phyloP scores from a whole-genome alignment of 768 basidiomycete genomes.

The Pisolithus tinctorius region DNA sequence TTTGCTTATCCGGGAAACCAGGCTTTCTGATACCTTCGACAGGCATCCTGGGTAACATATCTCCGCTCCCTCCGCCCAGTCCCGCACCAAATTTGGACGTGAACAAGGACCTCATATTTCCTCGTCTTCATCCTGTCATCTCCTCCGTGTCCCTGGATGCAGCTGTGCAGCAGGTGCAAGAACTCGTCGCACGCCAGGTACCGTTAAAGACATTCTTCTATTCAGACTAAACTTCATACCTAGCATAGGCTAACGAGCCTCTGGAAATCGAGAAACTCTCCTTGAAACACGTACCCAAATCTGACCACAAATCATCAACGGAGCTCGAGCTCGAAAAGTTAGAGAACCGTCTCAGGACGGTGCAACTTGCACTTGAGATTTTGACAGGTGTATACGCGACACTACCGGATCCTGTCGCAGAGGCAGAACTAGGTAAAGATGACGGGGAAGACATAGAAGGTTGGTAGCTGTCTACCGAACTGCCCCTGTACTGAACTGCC shows the following conservation, averaged over 20 bases:
- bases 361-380: conserved; percentile 82
- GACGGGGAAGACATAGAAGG: conserved; percentile 34
- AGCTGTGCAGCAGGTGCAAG: conserved; percentile 41
- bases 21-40: neutral
- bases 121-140: conserved; percentile 62
- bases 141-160: conserved; percentile 51
- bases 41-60: conserved; percentile 76
- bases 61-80: conserved; percentile 67
- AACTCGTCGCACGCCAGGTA: conserved; percentile 48
- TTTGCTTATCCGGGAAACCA: neutral
- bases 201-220: conserved; percentile 5
- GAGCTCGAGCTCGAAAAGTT: conserved; percentile 69
- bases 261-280: conserved; percentile 47
- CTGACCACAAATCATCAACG: conserved; percentile 65
- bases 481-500: conserved; percentile 25
- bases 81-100: conserved; percentile 56
- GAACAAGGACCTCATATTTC: conserved; percentile 66
- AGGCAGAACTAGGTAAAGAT: conserved; percentile 25
- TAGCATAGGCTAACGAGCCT: conserved; percentile 40
- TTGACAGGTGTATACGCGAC: conserved; percentile 85
- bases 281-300: conserved; percentile 59
- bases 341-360: conserved; percentile 64
- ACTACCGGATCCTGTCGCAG: conserved; percentile 66
- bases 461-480: conserved; percentile 19
- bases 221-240: neutral